Base-by-base conservation (phyloP, 2,329 filamentous ascomycete species). In the Arthroderma sp. region DNA sequence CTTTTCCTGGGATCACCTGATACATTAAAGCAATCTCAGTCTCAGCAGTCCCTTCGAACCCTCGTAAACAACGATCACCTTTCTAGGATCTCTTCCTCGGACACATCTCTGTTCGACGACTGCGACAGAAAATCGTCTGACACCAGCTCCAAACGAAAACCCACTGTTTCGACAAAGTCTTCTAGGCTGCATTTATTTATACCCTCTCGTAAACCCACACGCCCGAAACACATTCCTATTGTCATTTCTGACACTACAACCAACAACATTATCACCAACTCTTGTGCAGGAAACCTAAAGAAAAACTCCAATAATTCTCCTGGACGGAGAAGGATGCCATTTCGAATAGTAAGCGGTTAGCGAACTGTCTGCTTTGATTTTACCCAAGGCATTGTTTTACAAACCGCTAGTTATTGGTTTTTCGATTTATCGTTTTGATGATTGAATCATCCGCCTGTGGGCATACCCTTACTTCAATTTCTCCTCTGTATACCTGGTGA, bases 151-250 rank as follows among this genome's bases (percentile, higher is more conserved):
- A 13, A n/a, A 19, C 4, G 25, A 43, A 52, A 51, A 25, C 15
- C 35, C 11, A 11, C 9, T 25, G 17, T 25, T 43, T 21, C 54
- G 13, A 61, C 53, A 71, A 67, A 64, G 62, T 17, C 13, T 9
- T 31, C 47, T 9, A 51, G 17, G 19, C 25, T 51, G 17, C 47
- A 31, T 17, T 9, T 33, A 8, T 51, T 51, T 25, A 51, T 51
- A 51, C 28, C 47, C 25, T 17, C 23, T n/a, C 47, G 47, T n/a
- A 51, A 51, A 51, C 19, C 17, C 1, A 9, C 19, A 15, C 33
- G 54, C 19, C 54, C 39, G 6, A 41, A 23, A 41, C 54, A 41
- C 15, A 47, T 43, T 2, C 54, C 54, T 13, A 55, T 55, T 43
- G 38, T 55, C 17, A 43, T 55, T 39, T 51, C 47, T 31, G 25